Evolutionary conservation across 1,284 basidiomycete species (phyloP), one percentile per base, ranked within the genome.

Genomic region (Cryptococcus sp.): DNA sequence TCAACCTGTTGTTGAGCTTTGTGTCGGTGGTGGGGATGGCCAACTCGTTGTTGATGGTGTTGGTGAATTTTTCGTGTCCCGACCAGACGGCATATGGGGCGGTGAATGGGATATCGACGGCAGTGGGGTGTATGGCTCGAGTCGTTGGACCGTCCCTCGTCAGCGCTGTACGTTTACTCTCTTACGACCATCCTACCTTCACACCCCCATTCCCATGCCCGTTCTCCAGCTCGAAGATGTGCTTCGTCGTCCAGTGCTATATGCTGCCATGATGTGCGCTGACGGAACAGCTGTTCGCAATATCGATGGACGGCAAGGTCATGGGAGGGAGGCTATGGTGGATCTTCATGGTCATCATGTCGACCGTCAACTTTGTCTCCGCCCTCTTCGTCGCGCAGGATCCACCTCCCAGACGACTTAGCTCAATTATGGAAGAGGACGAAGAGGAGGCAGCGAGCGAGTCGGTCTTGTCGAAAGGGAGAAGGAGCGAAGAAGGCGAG

Each of bases 311-410:
- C 44, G 51, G 59, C 19, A 56, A 62, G 18, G 58, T 67, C 3
- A 46, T 70, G 10, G 62, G 60, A 9, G 69, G 69, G 3, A 53
- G 65, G 36, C 52, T 70, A 24, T 72, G 69, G 69, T 72, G 68
- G 68, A 60, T 71, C 14, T 60, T 68, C 50, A 67, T 68, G 62
- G 54, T 58, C n/a, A 36, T 54, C 33, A 56, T 62, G 43, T 61
- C 62, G 10, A 18, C 53, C 4, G 22, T 58, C 43, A 65, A 65
- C 36, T 52, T 60, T 25, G 46, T 23, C n/a, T 51, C 58, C 7
- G 47, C 50, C 28, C 35, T 58, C 16, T 54, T 57, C 37, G 56
- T 65, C 7, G 45, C 46, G 14, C 36, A 37, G 2, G 57, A 57
- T 24, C 25, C 44, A 6, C 31, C 54, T 5, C 22, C 39, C 1